Evolutionary conservation across 495 filamentous ascomycete genomes (phyloP), one percentile per base, ranked within the genome.

Genomic region (Penicillium taxi): DNA sequence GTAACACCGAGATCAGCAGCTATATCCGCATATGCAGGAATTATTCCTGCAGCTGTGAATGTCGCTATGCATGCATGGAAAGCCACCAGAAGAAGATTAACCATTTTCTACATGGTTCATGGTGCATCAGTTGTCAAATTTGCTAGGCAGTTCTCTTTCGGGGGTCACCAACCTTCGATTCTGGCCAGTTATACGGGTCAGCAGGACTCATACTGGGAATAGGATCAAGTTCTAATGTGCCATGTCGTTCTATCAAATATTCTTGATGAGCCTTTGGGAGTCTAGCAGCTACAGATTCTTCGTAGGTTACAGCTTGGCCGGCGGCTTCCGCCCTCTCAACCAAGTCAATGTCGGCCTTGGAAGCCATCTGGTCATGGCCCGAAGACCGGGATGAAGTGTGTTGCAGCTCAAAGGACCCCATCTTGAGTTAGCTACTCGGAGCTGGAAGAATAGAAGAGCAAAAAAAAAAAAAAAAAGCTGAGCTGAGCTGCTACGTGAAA

Each of bases 111-210:
- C 14, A 23, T 8, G 16, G 26, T 26, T 11, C n/a, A 24, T 20
- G n/a, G 20, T 26, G 30, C 7, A 39, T 50, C 32, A 47, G 38
- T 37, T 5, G 45, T 33, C 20, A 9, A 11, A 9, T 23, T 26
- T 44, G 37, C 19, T 13, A 2, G 13, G 6, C 8, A 13, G 21
- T 13, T 21, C 20, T 24, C 7, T 25, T 17, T 18, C 23, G 25
- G 19, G 15, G 15, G 11, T 25, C 13, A 45, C 50, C 45, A 41
- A 74, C 71, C 62, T 75, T 75, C 72, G 70, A 74, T 30, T 50
- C 48, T 11, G 70, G 62, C 73, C 73, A 76, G 42, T 77, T 75
- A 42, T 67, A 70, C 24, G 73, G 73, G 44, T 76, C 73, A n/a
- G 62, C 67, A 20, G 62, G 56, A 29, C 57, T 59, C 51, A 65